A percentile compares a stretch with the other conserved stretches of the same genome.
phyloP scores from a whole-genome alignment of 495 filamentous ascomycete genomes.

The Astrocystis sublimbata region DNA sequence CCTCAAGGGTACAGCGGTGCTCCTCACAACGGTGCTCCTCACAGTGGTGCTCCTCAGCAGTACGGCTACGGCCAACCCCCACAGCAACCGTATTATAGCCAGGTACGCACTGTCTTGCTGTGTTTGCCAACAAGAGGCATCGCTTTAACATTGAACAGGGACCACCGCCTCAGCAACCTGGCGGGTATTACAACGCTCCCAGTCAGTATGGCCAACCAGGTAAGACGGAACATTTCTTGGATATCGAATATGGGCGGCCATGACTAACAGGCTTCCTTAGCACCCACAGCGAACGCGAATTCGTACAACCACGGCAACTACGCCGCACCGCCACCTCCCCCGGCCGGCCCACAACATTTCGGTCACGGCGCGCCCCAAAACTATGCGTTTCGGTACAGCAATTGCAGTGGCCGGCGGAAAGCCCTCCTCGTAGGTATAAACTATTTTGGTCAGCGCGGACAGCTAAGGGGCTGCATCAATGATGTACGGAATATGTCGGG shows the following conservation, averaged over 20 bases:
- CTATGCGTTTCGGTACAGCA: slow-evolving; percentile 88
- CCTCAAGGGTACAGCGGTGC: slow-evolving; percentile 39
- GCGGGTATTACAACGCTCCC: slow-evolving; percentile 40
- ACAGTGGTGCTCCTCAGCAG: slow-evolving; percentile 16
- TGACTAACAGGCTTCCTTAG: slow-evolving; percentile 26
- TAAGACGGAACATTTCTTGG: slow-evolving; percentile 30
- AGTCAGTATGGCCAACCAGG: slow-evolving; percentile 45
- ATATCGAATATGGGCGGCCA: no score
- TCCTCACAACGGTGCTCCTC: slow-evolving; percentile 41
- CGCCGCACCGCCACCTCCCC: slow-evolving; percentile 59
- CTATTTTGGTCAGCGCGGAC: slow-evolving; percentile 91
- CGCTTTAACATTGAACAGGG: slow-evolving; percentile 29
- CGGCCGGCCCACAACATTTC: slow-evolving; percentile 63
- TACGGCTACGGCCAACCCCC: slow-evolving; percentile 52
- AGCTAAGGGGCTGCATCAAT: slow-evolving; percentile 94
- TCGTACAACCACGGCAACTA: slow-evolving; percentile 56
- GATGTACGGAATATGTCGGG: slow-evolving; percentile 97
- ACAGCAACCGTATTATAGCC: slow-evolving; percentile 38
- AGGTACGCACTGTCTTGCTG: slow-evolving; percentile 28
- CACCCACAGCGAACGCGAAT: slow-evolving; percentile 49
- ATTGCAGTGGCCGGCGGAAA: slow-evolving; percentile 88
- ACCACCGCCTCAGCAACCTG: slow-evolving; percentile 44
- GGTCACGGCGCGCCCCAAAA: slow-evolving; percentile 74
- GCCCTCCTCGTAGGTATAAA: slow-evolving; percentile 96
- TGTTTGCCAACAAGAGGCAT: background rate